Conservation (phyloP, 2,329 filamentous ascomycete species). For the Penicillium sp. region DNA sequence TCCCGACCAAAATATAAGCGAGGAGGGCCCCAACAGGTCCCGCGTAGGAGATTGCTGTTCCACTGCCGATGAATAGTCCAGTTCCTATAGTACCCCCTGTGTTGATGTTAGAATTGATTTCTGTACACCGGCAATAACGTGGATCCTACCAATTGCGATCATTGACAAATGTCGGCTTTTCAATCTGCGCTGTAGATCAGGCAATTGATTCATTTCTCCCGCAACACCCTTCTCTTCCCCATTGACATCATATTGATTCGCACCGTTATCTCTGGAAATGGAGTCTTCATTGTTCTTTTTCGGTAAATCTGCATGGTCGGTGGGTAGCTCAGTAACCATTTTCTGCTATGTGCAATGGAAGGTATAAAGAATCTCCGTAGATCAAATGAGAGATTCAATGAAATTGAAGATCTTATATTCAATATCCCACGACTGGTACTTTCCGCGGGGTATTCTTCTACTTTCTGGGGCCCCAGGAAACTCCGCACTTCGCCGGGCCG, state of each 20-base stretch:
- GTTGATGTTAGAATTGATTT: neutral
- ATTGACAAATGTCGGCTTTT: conserved; percentile 10
- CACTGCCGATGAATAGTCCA: conserved; percentile 69
- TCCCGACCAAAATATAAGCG: conserved; percentile 68
- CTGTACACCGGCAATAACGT: neutral
- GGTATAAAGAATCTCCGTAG: neutral
- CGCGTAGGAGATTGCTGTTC: conserved; percentile 60
- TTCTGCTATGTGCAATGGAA: neutral
- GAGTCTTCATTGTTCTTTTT: neutral
- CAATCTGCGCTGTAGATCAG: conserved; percentile 6
- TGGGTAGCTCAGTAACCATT: neutral
- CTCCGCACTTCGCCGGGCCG: conserved; percentile 6
- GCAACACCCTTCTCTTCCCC: conserved; percentile 3
- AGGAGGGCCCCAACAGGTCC: conserved; percentile 68
- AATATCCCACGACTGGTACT: neutral
- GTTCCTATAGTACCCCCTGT: conserved; percentile 67
- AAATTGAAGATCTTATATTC: neutral
- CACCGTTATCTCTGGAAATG: neutral
- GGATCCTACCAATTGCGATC: conserved; percentile 11
- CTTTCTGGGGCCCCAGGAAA: conserved; percentile 3
- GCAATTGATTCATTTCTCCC: conserved; percentile 5
- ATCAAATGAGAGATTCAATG: neutral
- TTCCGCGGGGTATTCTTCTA: neutral
- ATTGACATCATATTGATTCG: conserved; percentile 1
- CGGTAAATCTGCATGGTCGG: neutral